Evolutionary conservation across 495 filamentous ascomycete genomes (phyloP).

Genomic region (Penicillium dipodomyicola): DNA sequence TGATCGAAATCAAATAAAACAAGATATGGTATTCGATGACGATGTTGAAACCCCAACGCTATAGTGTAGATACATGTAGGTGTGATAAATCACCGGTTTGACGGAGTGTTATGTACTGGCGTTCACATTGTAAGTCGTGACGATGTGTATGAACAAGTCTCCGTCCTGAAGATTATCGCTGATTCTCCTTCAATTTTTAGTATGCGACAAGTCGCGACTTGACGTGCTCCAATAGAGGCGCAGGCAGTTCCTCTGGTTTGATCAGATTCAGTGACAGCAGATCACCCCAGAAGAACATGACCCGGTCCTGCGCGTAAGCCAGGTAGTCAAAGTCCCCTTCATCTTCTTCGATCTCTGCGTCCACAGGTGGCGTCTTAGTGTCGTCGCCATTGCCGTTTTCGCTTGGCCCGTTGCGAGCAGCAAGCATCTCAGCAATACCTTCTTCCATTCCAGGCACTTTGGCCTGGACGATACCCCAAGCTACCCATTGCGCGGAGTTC

Average conservation of each 20-base stretch:
- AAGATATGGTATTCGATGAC: conserved; percentile 14
- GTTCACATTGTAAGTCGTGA: conserved; percentile 25
- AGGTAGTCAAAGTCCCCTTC: conserved; percentile 91
- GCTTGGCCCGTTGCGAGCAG: conserved; percentile 9
- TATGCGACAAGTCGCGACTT: conserved; percentile 58
- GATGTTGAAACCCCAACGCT: conserved; percentile 13
- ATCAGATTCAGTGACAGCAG: conserved; percentile 69
- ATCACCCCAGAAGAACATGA: conserved; percentile 92
- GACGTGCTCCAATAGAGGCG: conserved; percentile 52
- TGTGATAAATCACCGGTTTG: conserved; percentile 11
- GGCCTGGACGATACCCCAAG: conserved; percentile 95
- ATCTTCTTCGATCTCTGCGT: conserved; percentile 44
- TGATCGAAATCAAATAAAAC: conserved; percentile 3
- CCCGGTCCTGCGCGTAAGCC: conserved; percentile 84
- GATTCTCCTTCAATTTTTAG: conserved; percentile 28
- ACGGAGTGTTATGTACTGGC: conserved; percentile 24
- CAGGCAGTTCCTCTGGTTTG: conserved; percentile 68
- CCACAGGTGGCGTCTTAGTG: conserved; percentile 18
- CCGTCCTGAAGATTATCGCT: conserved; percentile 3
- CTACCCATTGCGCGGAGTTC: conserved; percentile 87
- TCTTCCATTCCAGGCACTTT: conserved; percentile 66
- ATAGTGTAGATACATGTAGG: conserved; percentile 11
- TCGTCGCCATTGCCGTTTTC: conserved; percentile 17
- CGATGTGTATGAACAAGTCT: conserved; percentile 8
- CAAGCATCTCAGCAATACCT: conserved; percentile 26